phyloP scores from a whole-genome alignment of 2,329 filamentous ascomycete genomes.

The Aspergillus fijiensis region DNA sequence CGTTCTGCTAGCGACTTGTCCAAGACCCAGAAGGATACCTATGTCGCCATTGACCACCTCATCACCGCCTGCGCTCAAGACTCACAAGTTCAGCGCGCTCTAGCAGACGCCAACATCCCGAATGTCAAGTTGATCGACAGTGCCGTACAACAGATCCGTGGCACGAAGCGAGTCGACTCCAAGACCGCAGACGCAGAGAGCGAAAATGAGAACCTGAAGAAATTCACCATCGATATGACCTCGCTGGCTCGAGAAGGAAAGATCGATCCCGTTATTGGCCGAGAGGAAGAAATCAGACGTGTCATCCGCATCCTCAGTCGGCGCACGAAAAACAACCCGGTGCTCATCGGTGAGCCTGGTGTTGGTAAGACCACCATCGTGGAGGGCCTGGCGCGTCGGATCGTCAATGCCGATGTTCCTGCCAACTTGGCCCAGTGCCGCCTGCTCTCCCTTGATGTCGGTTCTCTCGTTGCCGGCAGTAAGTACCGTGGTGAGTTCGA shows the following conservation, averaged over 20 bases:
- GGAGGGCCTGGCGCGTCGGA: constrained; percentile 90
- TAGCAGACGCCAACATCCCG: constrained; percentile 86
- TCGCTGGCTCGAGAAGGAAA: constrained; percentile 94
- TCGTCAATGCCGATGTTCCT: constrained; percentile 94
- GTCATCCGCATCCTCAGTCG: constrained; percentile 89
- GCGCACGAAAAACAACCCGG: constrained; percentile 97
- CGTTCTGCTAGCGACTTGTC: constrained; percentile 84
- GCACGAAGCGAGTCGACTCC: constrained; percentile 89
- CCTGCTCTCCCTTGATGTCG: constrained; percentile 91
- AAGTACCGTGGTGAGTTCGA: constrained; percentile 99
- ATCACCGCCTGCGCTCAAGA: constrained; percentile 86
- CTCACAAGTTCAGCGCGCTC: constrained; percentile 64
- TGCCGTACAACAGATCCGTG: constrained; percentile 87
- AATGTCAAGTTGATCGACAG: constrained; percentile 87
- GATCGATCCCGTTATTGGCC: constrained; percentile 93
- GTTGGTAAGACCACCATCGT: constrained; percentile 98
- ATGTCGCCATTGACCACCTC: constrained; percentile 90
- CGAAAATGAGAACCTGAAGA: constrained; percentile 93
- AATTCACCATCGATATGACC: constrained; percentile 99
- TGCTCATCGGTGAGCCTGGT: constrained; percentile 95
- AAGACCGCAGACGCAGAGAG: constrained; percentile 90
- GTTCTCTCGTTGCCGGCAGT: constrained; percentile 90
- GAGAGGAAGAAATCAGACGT: constrained; percentile 91
- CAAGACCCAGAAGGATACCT: constrained; percentile 96
- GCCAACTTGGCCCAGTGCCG: constrained; percentile 93